A percentile compares a stretch with the other conserved stretches of the same genome.
Evolutionary conservation across 208 protist genomes (phyloP).

Genomic region (Giardia duodenalis): DNA sequence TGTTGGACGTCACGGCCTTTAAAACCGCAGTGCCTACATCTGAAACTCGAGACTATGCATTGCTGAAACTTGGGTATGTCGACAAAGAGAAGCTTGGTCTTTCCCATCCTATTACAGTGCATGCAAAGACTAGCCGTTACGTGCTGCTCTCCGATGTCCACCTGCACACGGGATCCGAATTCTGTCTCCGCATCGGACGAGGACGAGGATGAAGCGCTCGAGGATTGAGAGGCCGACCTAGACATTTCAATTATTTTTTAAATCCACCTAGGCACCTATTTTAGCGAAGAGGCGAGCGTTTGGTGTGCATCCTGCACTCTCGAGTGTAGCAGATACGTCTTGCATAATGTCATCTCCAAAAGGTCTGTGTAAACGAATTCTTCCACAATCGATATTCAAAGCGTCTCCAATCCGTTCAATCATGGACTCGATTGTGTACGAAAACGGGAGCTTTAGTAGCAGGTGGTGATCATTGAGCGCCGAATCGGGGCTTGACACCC

Average conservation of each 20-base stretch:
- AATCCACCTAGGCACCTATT: not conserved
- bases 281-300: not conserved
- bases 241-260: no score
- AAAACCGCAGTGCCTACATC: conserved; percentile 56
- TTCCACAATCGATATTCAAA: not conserved
- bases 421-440: not conserved
- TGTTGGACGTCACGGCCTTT: conserved; percentile 48
- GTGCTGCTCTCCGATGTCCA: not conserved
- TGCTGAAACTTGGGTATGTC: conserved; percentile 53
- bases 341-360: not conserved
- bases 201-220: not conserved
- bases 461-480: not conserved
- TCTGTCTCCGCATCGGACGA: not conserved
- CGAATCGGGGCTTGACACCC: not conserved
- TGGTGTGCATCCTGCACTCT: not conserved
- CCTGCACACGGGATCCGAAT: not conserved
- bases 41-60: conserved; percentile 51
- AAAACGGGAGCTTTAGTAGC: not conserved
- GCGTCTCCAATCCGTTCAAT: not conserved
- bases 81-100: conserved; percentile 53
- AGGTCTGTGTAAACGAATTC: not conserved
- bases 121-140: conserved; percentile 54
- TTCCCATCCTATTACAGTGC: conserved; percentile 53
- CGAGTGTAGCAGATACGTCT: not conserved
- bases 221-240: not conserved